Conservation (phyloP, 306 rosid genomes). For the Quercus rubra region DNA sequence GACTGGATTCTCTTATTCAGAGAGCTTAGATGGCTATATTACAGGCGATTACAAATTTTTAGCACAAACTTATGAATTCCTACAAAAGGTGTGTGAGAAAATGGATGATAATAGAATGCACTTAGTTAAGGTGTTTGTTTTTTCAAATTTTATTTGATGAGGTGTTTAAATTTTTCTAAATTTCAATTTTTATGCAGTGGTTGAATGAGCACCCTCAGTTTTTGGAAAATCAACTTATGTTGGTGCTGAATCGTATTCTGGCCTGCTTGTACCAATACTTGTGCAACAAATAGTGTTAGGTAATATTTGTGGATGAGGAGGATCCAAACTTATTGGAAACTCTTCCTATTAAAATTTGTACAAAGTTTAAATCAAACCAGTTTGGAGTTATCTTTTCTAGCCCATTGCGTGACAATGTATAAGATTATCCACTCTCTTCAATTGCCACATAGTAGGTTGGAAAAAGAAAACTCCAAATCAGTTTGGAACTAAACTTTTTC, state of each 20-base stretch:
- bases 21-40: background rate
- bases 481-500: no score
- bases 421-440: background rate
- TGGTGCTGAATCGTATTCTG: conserved; percentile 22
- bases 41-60: background rate
- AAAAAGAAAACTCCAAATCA: no score
- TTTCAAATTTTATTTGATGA: background rate
- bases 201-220: conserved; percentile 6
- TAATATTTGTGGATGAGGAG: background rate
- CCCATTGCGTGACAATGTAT: background rate
- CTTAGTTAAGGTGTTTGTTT: background rate
- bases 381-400: background rate
- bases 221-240: conserved; percentile 1
- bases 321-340: background rate
- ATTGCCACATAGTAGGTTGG: no score
- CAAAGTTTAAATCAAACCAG: no score
- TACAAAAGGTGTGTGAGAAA: background rate
- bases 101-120: background rate
- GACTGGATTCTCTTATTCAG: background rate
- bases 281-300: conserved; percentile 7
- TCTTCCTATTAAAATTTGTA: background rate
- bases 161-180: no score
- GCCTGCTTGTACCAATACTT: conserved; percentile 14
- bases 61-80: background rate
- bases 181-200: conserved; percentile 10